phyloP scores from a whole-genome alignment of 129 eudicot genomes.

The Escallonia herrerae region DNA sequence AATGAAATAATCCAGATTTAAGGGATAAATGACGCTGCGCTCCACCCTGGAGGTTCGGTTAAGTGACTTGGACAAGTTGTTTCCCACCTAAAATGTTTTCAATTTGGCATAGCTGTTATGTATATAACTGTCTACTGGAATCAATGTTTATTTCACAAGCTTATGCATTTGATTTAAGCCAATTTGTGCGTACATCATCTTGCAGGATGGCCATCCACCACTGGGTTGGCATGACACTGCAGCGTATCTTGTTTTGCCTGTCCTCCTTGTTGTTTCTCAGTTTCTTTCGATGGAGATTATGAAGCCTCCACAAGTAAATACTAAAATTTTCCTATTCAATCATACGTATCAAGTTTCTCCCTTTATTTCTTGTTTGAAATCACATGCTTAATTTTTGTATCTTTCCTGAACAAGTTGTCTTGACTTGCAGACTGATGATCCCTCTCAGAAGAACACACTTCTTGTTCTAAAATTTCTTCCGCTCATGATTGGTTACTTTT shows the following conservation, averaged over 20 bases:
- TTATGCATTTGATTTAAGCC: neutral
- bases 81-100: no score
- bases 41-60: no score
- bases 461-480: conserved; percentile 95
- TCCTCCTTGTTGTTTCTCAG: conserved; percentile 89
- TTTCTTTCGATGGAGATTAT: conserved; percentile 92
- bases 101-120: no score
- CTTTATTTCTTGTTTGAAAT: neutral
- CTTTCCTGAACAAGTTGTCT: conserved; percentile 6
- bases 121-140: neutral
- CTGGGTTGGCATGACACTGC: conserved; percentile 89
- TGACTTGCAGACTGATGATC: conserved; percentile 83
- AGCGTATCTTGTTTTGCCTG: conserved; percentile 91
- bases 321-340: neutral
- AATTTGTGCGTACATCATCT: conserved; percentile 1
- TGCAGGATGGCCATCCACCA: conserved; percentile 99
- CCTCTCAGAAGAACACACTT: conserved; percentile 89
- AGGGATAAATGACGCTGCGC: no score
- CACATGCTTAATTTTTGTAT: neutral
- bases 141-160: neutral
- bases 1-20: no score
- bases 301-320: conserved; percentile 95
- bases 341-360: neutral
- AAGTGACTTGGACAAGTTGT: no score
- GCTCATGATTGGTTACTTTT: conserved; percentile 94